Percentiles rank a stretch among this genome's conserved stretches.
phyloP scores from a whole-genome alignment of 495 filamentous ascomycete species.

The Hypoxylon intermedium region DNA sequence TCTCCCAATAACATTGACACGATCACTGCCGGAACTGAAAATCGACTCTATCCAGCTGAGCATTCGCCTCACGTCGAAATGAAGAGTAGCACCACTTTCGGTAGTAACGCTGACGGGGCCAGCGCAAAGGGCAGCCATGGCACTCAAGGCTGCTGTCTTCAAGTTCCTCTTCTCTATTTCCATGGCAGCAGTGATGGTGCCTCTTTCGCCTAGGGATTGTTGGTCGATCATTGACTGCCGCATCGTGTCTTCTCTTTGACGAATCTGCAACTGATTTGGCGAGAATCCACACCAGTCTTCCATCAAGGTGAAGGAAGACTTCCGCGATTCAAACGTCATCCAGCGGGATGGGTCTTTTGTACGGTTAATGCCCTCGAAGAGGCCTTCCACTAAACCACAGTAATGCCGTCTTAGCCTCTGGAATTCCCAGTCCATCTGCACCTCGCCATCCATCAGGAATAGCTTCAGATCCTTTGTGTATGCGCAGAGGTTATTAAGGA shows the following conservation, averaged over 20 bases:
- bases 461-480: slow-evolving; percentile 93
- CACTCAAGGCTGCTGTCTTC: slow-evolving; percentile 86
- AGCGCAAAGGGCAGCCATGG: slow-evolving; percentile 93
- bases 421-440: slow-evolving; percentile 96
- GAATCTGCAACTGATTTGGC: slow-evolving; percentile 83
- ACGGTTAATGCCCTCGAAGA: slow-evolving; percentile 90
- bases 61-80: slow-evolving; percentile 92
- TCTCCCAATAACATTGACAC: slow-evolving; percentile 88
- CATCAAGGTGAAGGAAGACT: slow-evolving; percentile 94
- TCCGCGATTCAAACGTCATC: slow-evolving; percentile 94
- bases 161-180: slow-evolving; percentile 96
- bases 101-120: slow-evolving; percentile 89
- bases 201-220: slow-evolving; percentile 68
- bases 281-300: slow-evolving; percentile 99
- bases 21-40: slow-evolving; percentile 86
- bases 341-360: slow-evolving; percentile 85
- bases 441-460: slow-evolving; percentile 89
- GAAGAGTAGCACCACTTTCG: slow-evolving; percentile 79
- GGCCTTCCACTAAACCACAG: slow-evolving; percentile 89
- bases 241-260: slow-evolving; percentile 86
- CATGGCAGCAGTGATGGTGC: slow-evolving; percentile 82
- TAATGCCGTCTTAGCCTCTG: slow-evolving; percentile 91
- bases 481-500: slow-evolving; percentile 83
- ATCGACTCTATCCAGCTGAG: slow-evolving; percentile 94
- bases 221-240: slow-evolving; percentile 75